Conservation (phyloP, 129 eudicot genomes). For the sunflower (Helianthus annuus) region DNA sequence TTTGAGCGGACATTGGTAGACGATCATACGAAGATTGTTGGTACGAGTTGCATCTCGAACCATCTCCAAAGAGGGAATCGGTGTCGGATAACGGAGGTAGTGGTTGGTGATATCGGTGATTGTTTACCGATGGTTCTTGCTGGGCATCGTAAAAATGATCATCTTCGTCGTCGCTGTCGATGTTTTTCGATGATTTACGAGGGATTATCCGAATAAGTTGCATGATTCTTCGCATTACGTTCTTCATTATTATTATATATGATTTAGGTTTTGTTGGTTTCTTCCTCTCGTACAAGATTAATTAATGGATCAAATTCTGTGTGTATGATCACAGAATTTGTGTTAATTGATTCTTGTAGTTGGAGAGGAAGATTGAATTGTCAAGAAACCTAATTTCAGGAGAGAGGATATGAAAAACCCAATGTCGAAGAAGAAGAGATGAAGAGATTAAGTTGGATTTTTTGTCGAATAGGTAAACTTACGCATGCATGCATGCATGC, state of each 20-base stretch:
- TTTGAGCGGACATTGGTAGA: slow-evolving; percentile 21
- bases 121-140: not conserved
- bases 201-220: slow-evolving; percentile 25
- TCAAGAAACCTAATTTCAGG: slow-evolving; percentile 23
- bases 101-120: not conserved
- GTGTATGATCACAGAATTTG: slow-evolving; percentile 19
- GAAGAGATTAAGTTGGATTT: slow-evolving; percentile 18
- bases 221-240: slow-evolving; percentile 27
- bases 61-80: slow-evolving; percentile 23
- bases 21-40: slow-evolving; percentile 13
- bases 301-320: slow-evolving; percentile 4
- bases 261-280: slow-evolving; percentile 16
- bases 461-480: not conserved
- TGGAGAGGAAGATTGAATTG: slow-evolving; percentile 35
- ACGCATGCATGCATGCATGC: slow-evolving; percentile 23
- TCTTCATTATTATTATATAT: slow-evolving; percentile 16
- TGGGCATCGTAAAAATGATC: slow-evolving; percentile 35
- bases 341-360: slow-evolving; percentile 21
- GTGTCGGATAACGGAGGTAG: slow-evolving; percentile 19
- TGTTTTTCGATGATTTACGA: slow-evolving; percentile 5
- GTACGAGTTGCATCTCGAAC: slow-evolving; percentile 28
- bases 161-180: slow-evolving; percentile 7
- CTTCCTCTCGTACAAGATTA: slow-evolving; percentile 36
- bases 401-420: slow-evolving; percentile 26
- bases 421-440: slow-evolving; percentile 30